Base-by-base conservation (phyloP, 164 flowering plant species). In the Tinospora cordifolia region DNA sequence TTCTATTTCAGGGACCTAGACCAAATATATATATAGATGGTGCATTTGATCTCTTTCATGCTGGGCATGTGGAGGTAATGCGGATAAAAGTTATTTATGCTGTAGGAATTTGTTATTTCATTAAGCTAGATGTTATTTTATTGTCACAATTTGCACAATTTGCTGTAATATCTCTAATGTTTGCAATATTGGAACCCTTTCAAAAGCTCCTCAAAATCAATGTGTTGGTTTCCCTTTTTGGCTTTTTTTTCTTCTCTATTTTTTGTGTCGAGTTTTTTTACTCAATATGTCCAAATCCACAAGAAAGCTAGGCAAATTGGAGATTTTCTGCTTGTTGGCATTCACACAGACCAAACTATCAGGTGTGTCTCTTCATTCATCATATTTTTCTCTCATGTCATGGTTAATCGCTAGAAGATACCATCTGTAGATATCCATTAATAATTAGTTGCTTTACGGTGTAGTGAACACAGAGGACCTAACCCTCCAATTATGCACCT, bases 11-110 rank as follows among this genome's bases (percentile, higher is more conserved):
- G 96, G 96, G 84, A 27, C 96, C 96, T 71, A 91, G 86, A 64
- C 96, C 96, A 68, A 85, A 87, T 80, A 88, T 90, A 17, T 90
- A 88, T 76, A 88, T 90, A 74, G 96, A 88, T 81, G 96, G 93
- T 24, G 96, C 91, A 60, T 90, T 88, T 79, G 96, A 90, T 83
- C 90, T 90, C 64, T 88, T 90, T 67, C 96, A 90, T 83, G 93
- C 96, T 6, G 96, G 96, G 69, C 96, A 90, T 83, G 91, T 90
- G 36, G 93, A 90, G 90, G 96, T 90, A 83, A 39, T 30, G 12
- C 51, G 7, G 30, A 64, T 30, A 7, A 0, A 39, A 38, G 6
- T 36, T 34, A 71, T 0, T 24, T 41, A 6, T 2, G 24, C 51
- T 13, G 2, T 30, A 4, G 2, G 36, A 30, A 30, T 4, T 2